A percentile compares a stretch with the other conserved stretches of the same genome.
These are phyloP conservation scores for Aaosphaeria pasadenensis DNA, from an alignment of 2,329 filamentous ascomycete genomes.

Conservation along the genomic window DNA sequence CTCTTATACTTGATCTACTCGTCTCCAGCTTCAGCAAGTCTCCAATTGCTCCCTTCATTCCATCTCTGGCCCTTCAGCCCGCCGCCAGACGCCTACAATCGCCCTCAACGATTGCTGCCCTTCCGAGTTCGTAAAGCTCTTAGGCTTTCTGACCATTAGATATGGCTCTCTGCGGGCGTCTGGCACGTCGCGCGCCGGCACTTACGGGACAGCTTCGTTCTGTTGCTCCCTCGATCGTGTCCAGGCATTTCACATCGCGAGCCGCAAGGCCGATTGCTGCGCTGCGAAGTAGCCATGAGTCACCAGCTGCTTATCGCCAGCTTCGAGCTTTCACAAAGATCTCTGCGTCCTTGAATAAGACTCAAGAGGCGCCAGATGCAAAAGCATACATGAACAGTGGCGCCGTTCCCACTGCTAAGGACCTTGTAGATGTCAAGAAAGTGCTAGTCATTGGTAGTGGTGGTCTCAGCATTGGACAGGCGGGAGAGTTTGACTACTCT, in stretches of 20 bases:
- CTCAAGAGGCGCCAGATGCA: conserved; percentile 72
- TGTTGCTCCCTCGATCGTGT: conserved; percentile 23
- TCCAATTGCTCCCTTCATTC: conserved; percentile 24
- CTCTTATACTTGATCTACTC: not conserved
- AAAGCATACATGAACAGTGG: conserved; percentile 89
- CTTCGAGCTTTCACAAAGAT: conserved; percentile 38
- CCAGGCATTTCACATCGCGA: conserved; percentile 31
- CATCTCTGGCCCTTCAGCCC: conserved; percentile 11
- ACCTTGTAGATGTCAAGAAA: conserved; percentile 90
- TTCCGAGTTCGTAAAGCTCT: not conserved
- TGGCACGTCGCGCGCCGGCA: conserved; percentile 39
- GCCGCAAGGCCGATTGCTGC: conserved; percentile 29
- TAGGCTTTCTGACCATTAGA: conserved; percentile 27
- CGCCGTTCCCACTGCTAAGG: conserved; percentile 70
- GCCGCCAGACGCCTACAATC: no score
- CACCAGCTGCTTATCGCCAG: conserved; percentile 29
- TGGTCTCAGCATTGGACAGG: conserved; percentile 94
- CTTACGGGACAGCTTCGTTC: conserved; percentile 31
- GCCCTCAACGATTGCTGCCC: no score
- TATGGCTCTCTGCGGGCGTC: conserved; percentile 42
- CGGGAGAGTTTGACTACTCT: conserved; percentile 98
- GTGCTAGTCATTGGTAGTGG: conserved; percentile 94
- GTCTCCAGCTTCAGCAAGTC: conserved; percentile 26
- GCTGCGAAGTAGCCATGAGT: conserved; percentile 27
- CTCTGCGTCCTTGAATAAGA: conserved; percentile 35